These are phyloP conservation scores for Leccinellum rugosiceps DNA, from an alignment of 768 basidiomycete genomes.

Conservation along the genomic window DNA sequence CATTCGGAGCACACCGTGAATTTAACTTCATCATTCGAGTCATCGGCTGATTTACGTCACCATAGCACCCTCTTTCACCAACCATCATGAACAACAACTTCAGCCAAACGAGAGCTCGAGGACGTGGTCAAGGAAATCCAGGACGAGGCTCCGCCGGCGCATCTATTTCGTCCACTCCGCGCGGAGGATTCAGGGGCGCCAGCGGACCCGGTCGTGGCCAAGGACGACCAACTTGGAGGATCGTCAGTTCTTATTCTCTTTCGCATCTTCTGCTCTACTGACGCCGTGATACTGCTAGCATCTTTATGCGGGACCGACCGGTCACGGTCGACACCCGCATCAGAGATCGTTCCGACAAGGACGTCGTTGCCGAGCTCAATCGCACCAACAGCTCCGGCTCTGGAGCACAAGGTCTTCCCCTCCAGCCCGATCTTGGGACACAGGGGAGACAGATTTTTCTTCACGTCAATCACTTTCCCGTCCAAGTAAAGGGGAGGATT, in stretches of 20 bases:
- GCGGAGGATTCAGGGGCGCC: constrained; percentile 26
- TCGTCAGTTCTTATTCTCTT: constrained; percentile 12
- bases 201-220: constrained; percentile 1
- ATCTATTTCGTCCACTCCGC: neutral
- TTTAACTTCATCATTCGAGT: too few relatives aligned
- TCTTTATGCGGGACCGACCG: constrained; percentile 35
- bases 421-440: constrained; percentile 45
- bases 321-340: constrained; percentile 55
- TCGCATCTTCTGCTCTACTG: neutral
- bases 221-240: constrained; percentile 13
- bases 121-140: neutral
- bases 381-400: neutral
- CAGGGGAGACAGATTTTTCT: constrained; percentile 38
- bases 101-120: neutral
- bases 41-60: neutral
- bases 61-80: neutral
- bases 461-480: constrained; percentile 49
- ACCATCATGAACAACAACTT: neutral
- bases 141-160: constrained; percentile 9
- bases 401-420: constrained; percentile 31
- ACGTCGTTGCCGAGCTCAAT: constrained; percentile 24
- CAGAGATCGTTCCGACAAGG: constrained; percentile 38
- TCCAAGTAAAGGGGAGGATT: constrained; percentile 37
- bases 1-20: too few relatives aligned
- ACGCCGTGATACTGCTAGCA: neutral